Conservation (phyloP, 306 rosid genomes). For the Lupinus albus region DNA sequence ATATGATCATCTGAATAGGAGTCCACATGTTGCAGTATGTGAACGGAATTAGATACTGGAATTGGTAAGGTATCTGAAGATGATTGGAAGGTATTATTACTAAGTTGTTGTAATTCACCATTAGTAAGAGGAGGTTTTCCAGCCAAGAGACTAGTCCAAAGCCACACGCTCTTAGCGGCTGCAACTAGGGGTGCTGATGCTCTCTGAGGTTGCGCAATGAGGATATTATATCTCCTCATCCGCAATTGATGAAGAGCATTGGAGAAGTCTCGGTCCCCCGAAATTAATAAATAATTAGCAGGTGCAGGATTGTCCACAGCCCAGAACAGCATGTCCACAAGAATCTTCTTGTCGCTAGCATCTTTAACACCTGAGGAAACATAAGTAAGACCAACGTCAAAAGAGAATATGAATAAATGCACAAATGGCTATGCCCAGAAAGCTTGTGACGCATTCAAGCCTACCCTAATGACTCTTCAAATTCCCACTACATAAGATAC, state of each 20-base stretch:
- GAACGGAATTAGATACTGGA: conserved; percentile 45
- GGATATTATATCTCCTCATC: conserved; percentile 89
- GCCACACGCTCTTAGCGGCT: conserved; percentile 95
- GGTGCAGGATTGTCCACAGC: conserved; percentile 97
- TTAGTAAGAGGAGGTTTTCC: conserved; percentile 72
- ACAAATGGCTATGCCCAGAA: background rate
- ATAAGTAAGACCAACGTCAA: conserved; percentile 6
- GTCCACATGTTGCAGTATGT: conserved; percentile 44
- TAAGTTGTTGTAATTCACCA: conserved; percentile 67
- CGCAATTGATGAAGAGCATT: conserved; percentile 92
- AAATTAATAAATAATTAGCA: conserved; percentile 79
- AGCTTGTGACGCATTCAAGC: background rate
- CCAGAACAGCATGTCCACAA: conserved; percentile 95
- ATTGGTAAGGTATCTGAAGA: conserved; percentile 46
- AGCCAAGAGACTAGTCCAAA: conserved; percentile 77
- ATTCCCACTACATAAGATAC: background rate
- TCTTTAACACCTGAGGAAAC: conserved; percentile 72
- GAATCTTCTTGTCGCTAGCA: conserved; percentile 91
- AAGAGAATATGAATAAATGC: background rate
- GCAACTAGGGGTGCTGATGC: conserved; percentile 90
- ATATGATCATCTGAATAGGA: conserved; percentile 47
- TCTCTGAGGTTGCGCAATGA: conserved; percentile 84
- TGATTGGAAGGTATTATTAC: conserved; percentile 41
- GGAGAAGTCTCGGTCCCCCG: conserved; percentile 96
- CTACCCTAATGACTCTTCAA: background rate